Evolutionary conservation across 495 filamentous ascomycete species (phyloP).

Genomic region (Xylaria nigripes): DNA sequence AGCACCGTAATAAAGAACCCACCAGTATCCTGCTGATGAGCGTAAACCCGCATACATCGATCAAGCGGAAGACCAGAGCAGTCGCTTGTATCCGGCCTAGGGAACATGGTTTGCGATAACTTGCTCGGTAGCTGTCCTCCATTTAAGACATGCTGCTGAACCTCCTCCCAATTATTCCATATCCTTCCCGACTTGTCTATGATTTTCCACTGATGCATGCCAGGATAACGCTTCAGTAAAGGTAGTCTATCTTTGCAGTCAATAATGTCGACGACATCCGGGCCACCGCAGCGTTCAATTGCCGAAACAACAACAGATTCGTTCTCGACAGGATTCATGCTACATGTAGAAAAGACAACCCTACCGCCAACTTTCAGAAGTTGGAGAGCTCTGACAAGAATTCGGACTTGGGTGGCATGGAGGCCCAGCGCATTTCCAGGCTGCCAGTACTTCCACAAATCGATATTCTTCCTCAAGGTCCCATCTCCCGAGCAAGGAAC

Average conservation of each 20-base stretch:
- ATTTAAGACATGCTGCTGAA: conserved; percentile 53
- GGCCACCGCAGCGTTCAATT: conserved; percentile 83
- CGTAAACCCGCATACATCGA: conserved; percentile 85
- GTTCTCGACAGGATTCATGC: conserved; percentile 95
- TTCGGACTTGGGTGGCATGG: conserved; percentile 74
- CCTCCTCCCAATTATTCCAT: conserved; percentile 69
- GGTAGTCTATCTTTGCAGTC: conserved; percentile 73
- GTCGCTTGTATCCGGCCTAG: conserved; percentile 48
- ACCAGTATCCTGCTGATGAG: conserved; percentile 91
- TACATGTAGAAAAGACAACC: conserved; percentile 95
- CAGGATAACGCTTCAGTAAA: conserved; percentile 62
- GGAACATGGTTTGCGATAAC: conserved; percentile 75
- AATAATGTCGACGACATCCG: conserved; percentile 69
- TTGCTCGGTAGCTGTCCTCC: conserved; percentile 50
- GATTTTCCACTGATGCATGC: conserved; percentile 72
- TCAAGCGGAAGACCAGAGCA: conserved; percentile 63
- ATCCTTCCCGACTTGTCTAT: conserved; percentile 73
- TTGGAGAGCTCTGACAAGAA: conserved; percentile 86
- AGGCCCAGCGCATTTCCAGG: conserved; percentile 77
- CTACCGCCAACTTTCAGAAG: conserved; percentile 93
- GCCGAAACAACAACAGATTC: conserved; percentile 80
- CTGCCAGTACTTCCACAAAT: conserved; percentile 91
- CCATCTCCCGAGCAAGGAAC: conserved; percentile 96
- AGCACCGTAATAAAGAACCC: conserved; percentile 95
- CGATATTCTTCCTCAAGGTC: conserved; percentile 81